Evolutionary conservation across 768 basidiomycete species (phyloP), one percentile per base, ranked within the genome.

Genomic region (Mycena pura): DNA sequence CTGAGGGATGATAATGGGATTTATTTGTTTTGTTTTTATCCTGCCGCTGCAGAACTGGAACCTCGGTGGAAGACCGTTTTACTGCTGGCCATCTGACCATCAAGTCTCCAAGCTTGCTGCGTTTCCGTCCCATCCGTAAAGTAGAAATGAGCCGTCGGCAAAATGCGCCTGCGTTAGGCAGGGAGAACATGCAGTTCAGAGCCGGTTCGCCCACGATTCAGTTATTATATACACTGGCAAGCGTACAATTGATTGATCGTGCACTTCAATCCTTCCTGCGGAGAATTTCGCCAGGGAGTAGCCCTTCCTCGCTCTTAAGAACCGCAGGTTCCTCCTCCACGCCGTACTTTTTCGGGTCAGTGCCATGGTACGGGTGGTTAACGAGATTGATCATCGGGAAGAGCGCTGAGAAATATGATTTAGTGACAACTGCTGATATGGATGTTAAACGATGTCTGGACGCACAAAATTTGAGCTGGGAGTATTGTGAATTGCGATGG

Each of bases 401-500:
- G 39, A 66, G 60, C 6, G 64, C 64, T 66, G 39, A 4, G 3
- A 7, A 6, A 19, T 11, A 15, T 45, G 28, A 29, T 17, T 0
- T n/a, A 22, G 6, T 22, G 25, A 11, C 22, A 15, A 32, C 28
- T 10, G 49, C 57, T 66, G 22, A 24, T 17, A 54, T 27, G 14
- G 29, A 32, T 34, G 58, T 67, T 41, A 70, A 17, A 36, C 57
- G 47, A 49, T 7, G 17, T 32, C 43, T 57, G n/a, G 41, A 81
- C 88, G 74, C 73, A 92, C 92, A 83, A 73, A 97, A 91, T 76
- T 96, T 96, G 67, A 97, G 85, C 74, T 96, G 94, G n/a, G 92
- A 92, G 82, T 89, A 96, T 13, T 83, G 88, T 11, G 93, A 96
- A 80, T 98, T 98, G 68, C 91, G 82, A 74, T 87, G 84, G 32